These are phyloP conservation scores for Fusarium burgessii DNA, from an alignment of 2,329 filamentous ascomycete genomes.

Conservation along the genomic window DNA sequence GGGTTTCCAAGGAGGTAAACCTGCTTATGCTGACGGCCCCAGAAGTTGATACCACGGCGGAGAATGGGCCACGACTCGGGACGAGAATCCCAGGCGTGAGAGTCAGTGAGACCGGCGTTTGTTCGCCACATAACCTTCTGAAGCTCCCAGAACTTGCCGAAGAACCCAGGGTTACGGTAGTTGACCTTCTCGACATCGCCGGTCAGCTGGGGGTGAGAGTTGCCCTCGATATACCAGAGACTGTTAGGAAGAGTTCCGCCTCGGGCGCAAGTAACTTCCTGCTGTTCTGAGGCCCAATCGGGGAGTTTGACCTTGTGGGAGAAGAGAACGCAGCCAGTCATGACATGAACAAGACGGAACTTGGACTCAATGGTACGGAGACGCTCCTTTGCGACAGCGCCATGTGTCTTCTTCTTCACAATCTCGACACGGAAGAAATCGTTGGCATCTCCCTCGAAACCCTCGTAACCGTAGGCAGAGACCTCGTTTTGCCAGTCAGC, in stretches of 20 bases:
- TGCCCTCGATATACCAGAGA: constrained; percentile 95
- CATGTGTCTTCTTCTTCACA: constrained; percentile 86
- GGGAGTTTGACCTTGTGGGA: constrained; percentile 99
- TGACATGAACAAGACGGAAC: constrained; percentile 93
- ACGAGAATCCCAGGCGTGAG: constrained; percentile 97
- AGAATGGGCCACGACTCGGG: constrained; percentile 94
- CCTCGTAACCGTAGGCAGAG: constrained; percentile 96
- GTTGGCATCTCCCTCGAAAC: constrained; percentile 96
- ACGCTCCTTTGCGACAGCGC: constrained; percentile 81
- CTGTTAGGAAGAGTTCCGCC: constrained; percentile 95
- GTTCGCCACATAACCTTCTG: constrained; percentile 99
- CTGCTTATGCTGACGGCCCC: constrained; percentile 93
- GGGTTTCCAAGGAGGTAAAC: constrained; percentile 98
- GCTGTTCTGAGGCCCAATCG: constrained; percentile 97
- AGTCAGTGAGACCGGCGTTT: constrained; percentile 95
- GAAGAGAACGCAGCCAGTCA: constrained; percentile 96
- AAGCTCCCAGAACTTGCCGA: constrained; percentile 97
- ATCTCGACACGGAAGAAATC: constrained; percentile 97
- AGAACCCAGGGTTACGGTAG: constrained; percentile 93
- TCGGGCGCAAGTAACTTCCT: constrained; percentile 97
- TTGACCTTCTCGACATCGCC: constrained; percentile 91
- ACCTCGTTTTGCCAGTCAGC: constrained; percentile 96
- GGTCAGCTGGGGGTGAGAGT: constrained; percentile 83
- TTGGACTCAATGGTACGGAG: constrained; percentile 96
- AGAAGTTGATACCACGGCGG: constrained; percentile 97